These are phyloP conservation scores for Fraxinus xanthoxyloides DNA, from an alignment of 305 asterid species.

Conservation along the genomic window DNA sequence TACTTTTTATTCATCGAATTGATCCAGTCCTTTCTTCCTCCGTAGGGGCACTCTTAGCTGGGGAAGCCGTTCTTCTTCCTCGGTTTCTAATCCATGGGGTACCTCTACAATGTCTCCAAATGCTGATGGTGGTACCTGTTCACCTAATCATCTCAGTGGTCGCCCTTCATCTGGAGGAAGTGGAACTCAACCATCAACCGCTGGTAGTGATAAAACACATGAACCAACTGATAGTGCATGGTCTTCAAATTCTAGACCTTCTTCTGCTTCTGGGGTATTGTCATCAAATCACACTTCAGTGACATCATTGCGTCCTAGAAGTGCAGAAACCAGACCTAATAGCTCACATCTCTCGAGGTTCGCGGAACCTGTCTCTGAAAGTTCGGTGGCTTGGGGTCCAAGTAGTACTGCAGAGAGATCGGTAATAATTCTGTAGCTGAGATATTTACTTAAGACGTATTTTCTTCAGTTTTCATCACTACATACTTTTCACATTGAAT, in stretches of 20 bases:
- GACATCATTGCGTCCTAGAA: conserved; percentile 72
- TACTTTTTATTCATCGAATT: conserved; percentile 21
- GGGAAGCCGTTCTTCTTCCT: conserved; percentile 87
- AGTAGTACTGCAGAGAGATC: conserved; percentile 57
- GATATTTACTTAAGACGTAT: neutral
- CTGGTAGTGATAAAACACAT: conserved; percentile 78
- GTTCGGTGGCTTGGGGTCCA: conserved; percentile 59
- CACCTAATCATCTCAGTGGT: conserved; percentile 71
- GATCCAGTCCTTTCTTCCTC: conserved; percentile 28
- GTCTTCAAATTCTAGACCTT: conserved; percentile 90
- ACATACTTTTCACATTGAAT: neutral
- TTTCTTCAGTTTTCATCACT: conserved; percentile 12
- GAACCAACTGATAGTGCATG: conserved; percentile 66
- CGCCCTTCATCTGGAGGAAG: conserved; percentile 97
- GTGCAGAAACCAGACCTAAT: conserved; percentile 91
- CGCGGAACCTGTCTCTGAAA: conserved; percentile 72
- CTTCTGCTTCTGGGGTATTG: conserved; percentile 87
- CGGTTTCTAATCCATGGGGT: conserved; percentile 83
- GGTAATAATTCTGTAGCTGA: conserved; percentile 46
- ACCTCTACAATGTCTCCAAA: conserved; percentile 70
- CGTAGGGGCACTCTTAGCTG: conserved; percentile 86
- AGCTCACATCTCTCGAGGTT: conserved; percentile 93
- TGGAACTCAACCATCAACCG: conserved; percentile 90
- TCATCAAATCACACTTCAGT: conserved; percentile 70
- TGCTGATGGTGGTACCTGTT: conserved; percentile 72